Base-by-base conservation (phyloP, 192 early-diverging fungal genomes). In the Umbelopsis sp. region DNA sequence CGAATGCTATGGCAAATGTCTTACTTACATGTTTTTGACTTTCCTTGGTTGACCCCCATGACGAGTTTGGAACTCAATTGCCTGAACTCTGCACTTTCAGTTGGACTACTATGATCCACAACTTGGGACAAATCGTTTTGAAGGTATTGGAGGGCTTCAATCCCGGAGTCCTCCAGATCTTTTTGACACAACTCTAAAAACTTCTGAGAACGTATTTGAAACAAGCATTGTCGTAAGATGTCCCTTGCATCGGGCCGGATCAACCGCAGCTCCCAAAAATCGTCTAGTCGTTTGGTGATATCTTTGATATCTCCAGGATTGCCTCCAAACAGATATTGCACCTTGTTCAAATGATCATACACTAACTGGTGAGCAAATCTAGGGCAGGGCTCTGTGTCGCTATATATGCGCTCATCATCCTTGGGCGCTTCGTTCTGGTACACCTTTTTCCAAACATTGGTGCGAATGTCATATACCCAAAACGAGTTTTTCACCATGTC, bases 281-380 rank as follows among this genome's bases (percentile, higher is more conserved):
- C 93, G 69, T 94, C 89, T 11, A 95, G 74, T 27, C 93, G 79
- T 55, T 90, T 80, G 72, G 81, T 89, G 20, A 80, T 75, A 67
- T 86, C 82, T 22, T 71, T 79, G 16, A 66, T 71, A 37, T 93
- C 91, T 5, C 93, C 93, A 6, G 95, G 93, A 67, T 96, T 98
- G 30, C 97, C 97, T 11, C 97, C 97, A 86, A 98, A 98, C 72
- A 98, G 72, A 77, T 91, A 94, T 68, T 98, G 96, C 4, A 79
- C 78, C 58, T 88, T 86, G 9, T 84, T 81, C 20, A 73, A 74
- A 7, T 73, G 74, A 72, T 98, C 91, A 79, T 95, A 98, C 10
- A 94, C 94, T 75, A 96, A 80, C 73, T 97, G 94, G 70, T 96
- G 94, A 0, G 95, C 97, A 82, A 92, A 96, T 30, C 97, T 84